A percentile compares a stretch with the other conserved stretches of the same genome.
Conservation (phyloP, 2,329 filamentous ascomycete species). For the Tolypocladium sp. region DNA sequence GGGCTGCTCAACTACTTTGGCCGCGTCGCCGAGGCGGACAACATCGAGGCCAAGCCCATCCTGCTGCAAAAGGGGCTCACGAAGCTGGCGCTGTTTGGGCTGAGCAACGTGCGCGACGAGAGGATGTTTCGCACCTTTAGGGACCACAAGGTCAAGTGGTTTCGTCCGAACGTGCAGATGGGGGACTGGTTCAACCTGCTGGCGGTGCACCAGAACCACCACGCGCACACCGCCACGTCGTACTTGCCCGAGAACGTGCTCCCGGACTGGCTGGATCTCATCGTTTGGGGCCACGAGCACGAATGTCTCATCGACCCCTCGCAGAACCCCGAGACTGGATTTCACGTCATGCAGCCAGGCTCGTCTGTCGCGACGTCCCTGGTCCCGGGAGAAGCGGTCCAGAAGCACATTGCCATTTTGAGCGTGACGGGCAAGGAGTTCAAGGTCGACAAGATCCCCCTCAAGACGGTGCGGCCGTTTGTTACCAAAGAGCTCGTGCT, state of each 20-base stretch:
- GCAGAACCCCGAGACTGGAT: slow-evolving; percentile 77
- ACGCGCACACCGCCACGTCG: slow-evolving; percentile 83
- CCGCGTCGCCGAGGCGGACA: slow-evolving; percentile 82
- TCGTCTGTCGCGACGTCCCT: slow-evolving; percentile 94
- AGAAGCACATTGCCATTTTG: slow-evolving; percentile 84
- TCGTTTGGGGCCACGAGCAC: slow-evolving; percentile 97
- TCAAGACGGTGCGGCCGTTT: slow-evolving; percentile 87
- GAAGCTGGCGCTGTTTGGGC: slow-evolving; percentile 84
- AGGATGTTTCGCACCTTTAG: slow-evolving; percentile 88
- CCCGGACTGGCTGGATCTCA: slow-evolving; percentile 81
- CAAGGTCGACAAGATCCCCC: slow-evolving; percentile 65
- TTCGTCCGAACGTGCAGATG: slow-evolving; percentile 69
- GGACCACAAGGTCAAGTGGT: slow-evolving; percentile 91
- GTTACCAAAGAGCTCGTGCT: slow-evolving; percentile 76
- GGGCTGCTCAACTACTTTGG: slow-evolving; percentile 96
- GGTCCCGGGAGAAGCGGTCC: slow-evolving; percentile 77
- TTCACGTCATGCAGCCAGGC: slow-evolving; percentile 94
- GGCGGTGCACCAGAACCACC: slow-evolving; percentile 92
- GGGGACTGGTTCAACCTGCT: slow-evolving; percentile 94
- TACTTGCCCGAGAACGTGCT: slow-evolving; percentile 91
- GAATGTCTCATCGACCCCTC: slow-evolving; percentile 85
- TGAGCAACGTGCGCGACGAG: slow-evolving; percentile 95
- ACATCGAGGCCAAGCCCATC: slow-evolving; percentile 85
- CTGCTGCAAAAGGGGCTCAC: slow-evolving; percentile 88
- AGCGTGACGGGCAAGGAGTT: slow-evolving; percentile 79